phyloP scores from a whole-genome alignment of 2,329 filamentous ascomycete species.

The Helicocarpus griseus region DNA sequence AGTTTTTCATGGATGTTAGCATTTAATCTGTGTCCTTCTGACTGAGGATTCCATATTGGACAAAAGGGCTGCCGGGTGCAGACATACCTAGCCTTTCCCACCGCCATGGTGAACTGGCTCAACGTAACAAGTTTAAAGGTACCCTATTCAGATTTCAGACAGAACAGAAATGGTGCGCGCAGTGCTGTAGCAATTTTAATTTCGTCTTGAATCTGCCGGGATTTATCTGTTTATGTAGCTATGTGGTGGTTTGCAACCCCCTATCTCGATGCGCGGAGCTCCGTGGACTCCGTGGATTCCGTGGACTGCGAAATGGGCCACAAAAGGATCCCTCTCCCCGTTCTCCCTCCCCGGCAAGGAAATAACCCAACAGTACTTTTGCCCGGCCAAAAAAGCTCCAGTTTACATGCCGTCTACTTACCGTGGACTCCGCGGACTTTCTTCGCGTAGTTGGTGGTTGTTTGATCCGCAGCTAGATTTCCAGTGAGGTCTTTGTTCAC shows the following conservation, averaged over 20 bases:
- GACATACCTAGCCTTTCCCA: not conserved
- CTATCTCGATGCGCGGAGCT: not conserved
- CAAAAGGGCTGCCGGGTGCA: not conserved
- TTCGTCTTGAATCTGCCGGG: no score
- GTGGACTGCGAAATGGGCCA: not conserved
- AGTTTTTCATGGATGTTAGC: no score
- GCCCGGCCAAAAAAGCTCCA: no score
- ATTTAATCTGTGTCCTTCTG: no score
- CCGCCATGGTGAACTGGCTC: not conserved
- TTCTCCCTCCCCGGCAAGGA: not conserved
- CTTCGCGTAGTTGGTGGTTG: not conserved
- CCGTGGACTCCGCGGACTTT: not conserved
- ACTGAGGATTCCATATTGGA: no score
- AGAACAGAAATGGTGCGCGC: not conserved
- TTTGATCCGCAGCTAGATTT: not conserved
- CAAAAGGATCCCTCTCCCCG: not conserved
- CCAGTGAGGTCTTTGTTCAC: no score
- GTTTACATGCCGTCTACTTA: not conserved
- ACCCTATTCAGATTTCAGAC: not conserved
- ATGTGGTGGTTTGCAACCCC: not conserved
- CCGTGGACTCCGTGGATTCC: constrained; percentile 2
- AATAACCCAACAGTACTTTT: not conserved
- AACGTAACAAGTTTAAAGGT: not conserved
- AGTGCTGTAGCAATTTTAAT: no score
- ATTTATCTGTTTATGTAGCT: not conserved